phyloP scores from a whole-genome alignment of 768 basidiomycete species.

The Calocybe indica region DNA sequence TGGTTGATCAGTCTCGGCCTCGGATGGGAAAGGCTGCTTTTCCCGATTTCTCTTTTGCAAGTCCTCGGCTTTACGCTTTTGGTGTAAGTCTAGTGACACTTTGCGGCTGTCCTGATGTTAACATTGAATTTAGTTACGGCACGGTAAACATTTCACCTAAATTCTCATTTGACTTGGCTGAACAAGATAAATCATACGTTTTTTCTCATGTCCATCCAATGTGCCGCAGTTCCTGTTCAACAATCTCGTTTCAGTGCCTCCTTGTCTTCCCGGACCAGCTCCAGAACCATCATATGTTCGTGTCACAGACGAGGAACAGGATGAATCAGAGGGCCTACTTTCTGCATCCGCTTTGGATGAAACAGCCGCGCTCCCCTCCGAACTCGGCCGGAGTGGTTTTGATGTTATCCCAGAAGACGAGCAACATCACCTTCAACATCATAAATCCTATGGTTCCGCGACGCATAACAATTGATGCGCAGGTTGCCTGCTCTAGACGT shows the following conservation, averaged over 20 bases:
- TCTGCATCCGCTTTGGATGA: constrained; percentile 53
- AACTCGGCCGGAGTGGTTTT: constrained; percentile 77
- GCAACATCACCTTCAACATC: constrained; percentile 9
- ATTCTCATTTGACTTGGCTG: constrained; percentile 6
- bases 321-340: constrained; percentile 52
- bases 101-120: constrained; percentile 5
- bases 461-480: no score
- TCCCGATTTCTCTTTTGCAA: constrained; percentile 79
- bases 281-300: constrained; percentile 20
- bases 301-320: constrained; percentile 50
- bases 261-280: constrained; percentile 51
- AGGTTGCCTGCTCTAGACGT: no score
- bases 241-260: constrained; percentile 63
- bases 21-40: constrained; percentile 86
- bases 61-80: constrained; percentile 81
- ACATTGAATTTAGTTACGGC: constrained; percentile 56
- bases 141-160: constrained; percentile 46
- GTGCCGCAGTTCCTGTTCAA: constrained; percentile 78
- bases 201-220: constrained; percentile 6
- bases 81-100: constrained; percentile 55
- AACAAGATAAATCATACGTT: constrained; percentile 3
- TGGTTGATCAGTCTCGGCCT: constrained; percentile 88
- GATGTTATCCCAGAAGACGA: constrained; percentile 67
- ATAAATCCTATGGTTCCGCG: no score
- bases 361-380: constrained; percentile 76